Evolutionary conservation across 225 moss, liverwort and hornwort species (phyloP).

Genomic region (Polytrichum commune): DNA sequence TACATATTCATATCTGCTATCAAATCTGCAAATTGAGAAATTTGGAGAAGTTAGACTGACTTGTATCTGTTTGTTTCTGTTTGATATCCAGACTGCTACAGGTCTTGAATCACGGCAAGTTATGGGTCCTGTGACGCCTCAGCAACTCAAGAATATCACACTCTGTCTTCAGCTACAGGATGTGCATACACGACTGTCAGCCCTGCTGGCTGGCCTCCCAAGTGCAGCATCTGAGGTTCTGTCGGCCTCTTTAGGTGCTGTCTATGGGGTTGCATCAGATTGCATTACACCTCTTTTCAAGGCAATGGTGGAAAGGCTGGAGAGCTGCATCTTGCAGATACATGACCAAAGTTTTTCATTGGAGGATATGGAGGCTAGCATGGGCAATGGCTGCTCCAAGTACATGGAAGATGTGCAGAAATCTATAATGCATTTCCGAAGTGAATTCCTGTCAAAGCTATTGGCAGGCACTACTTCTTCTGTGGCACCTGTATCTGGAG

Average conservation of each 20-base stretch:
- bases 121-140: conserved; percentile 59
- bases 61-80: not conserved
- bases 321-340: conserved; percentile 85
- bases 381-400: conserved; percentile 76
- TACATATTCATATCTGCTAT: too few species aligned
- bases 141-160: conserved; percentile 87
- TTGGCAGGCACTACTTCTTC: conserved; percentile 71
- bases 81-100: conserved; percentile 47
- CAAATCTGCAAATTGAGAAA: too few species aligned
- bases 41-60: not conserved
- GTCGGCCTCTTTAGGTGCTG: conserved; percentile 74
- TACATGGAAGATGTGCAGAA: conserved; percentile 92
- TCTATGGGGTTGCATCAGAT: conserved; percentile 83
- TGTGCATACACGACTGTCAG: conserved; percentile 75
- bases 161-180: conserved; percentile 88
- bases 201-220: conserved; percentile 66
- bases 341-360: conserved; percentile 81
- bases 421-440: conserved; percentile 73
- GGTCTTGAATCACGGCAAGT: conserved; percentile 93
- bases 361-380: conserved; percentile 66
- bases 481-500: conserved; percentile 60
- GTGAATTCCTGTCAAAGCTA: conserved; percentile 86
- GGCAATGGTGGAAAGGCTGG: conserved; percentile 91
- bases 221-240: conserved; percentile 67
- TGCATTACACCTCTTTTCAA: conserved; percentile 85